phyloP scores from a whole-genome alignment of 2,329 filamentous ascomycete genomes.

The Pseudogymnoascus pannorum region DNA sequence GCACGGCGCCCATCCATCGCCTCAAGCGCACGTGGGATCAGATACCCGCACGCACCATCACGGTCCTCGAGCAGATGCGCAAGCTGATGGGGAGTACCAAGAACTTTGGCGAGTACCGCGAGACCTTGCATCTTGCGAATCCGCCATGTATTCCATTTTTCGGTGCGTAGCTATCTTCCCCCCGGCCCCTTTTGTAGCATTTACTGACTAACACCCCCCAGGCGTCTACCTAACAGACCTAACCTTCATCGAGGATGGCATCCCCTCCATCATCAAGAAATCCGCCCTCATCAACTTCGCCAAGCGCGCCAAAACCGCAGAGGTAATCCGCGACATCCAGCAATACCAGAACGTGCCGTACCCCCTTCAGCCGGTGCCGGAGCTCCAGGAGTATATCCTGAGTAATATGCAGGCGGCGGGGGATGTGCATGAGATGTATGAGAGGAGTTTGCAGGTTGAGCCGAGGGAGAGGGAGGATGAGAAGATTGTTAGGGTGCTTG shows the following conservation, averaged over 20 bases:
- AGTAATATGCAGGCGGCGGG: conserved; percentile 93
- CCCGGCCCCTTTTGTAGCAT: not conserved
- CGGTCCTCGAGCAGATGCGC: conserved; percentile 81
- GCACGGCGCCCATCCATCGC: conserved; percentile 89
- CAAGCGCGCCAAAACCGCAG: conserved; percentile 94
- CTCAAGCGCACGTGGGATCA: conserved; percentile 91
- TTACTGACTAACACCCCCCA: conserved; percentile 30
- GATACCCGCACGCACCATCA: conserved; percentile 76
- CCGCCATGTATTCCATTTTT: conserved; percentile 98
- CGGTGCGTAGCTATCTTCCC: conserved; percentile 48
- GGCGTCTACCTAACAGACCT: conserved; percentile 95
- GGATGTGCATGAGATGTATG: conserved; percentile 99
- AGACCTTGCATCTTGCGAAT: conserved; percentile 84
- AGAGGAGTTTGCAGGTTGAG: conserved; percentile 88
- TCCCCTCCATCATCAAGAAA: conserved; percentile 92
- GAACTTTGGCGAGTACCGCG: conserved; percentile 96
- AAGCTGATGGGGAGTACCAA: conserved; percentile 94
- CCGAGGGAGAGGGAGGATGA: conserved; percentile 96
- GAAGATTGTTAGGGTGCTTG: conserved; percentile 83
- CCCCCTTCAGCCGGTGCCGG: conserved; percentile 76
- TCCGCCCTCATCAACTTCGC: conserved; percentile 97
- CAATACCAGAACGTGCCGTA: conserved; percentile 99
- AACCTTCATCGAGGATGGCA: conserved; percentile 97
- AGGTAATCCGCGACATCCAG: conserved; percentile 97
- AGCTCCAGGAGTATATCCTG: conserved; percentile 93